These are phyloP conservation scores for Thelephora aurantiotincta DNA, from an alignment of 768 basidiomycete species.

Conservation along the genomic window DNA sequence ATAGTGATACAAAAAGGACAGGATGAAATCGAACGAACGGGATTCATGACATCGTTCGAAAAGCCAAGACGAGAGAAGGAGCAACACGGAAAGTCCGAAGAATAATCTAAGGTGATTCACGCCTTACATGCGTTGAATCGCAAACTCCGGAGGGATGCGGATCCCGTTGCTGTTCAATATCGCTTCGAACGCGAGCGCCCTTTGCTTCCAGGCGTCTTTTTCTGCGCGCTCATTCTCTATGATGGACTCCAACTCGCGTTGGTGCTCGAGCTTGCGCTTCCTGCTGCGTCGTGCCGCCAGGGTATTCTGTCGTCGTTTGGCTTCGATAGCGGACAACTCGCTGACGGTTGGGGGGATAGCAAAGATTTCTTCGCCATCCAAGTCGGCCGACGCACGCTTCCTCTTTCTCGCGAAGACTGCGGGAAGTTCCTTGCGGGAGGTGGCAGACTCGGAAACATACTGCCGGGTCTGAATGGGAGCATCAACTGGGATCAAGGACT, in stretches of 20 bases:
- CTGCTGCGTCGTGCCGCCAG: constrained; percentile 73
- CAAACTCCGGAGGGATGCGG: constrained; percentile 25
- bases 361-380: constrained; percentile 27
- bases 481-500: constrained; percentile 48
- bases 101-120: too few species aligned
- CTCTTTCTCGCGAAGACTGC: constrained; percentile 57
- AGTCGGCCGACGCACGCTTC: constrained; percentile 30
- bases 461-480: constrained; percentile 71
- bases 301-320: constrained; percentile 75
- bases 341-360: constrained; percentile 28
- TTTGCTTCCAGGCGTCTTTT: constrained; percentile 47
- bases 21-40: too few species aligned
- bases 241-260: constrained; percentile 46
- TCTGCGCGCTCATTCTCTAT: constrained; percentile 40
- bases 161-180: constrained; percentile 44
- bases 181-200: constrained; percentile 32
- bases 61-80: too few species aligned
- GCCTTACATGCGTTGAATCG: too few species aligned
- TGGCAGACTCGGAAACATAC: constrained; percentile 59
- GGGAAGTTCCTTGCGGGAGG: constrained; percentile 69
- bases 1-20: background rate
- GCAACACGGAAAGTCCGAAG: too few species aligned
- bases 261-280: constrained; percentile 58
- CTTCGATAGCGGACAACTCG: constrained; percentile 56
- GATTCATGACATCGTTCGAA: too few species aligned